These are phyloP conservation scores for Peronospora tabacina DNA, from an alignment of 352 stramenopile species.

Conservation along the genomic window DNA sequence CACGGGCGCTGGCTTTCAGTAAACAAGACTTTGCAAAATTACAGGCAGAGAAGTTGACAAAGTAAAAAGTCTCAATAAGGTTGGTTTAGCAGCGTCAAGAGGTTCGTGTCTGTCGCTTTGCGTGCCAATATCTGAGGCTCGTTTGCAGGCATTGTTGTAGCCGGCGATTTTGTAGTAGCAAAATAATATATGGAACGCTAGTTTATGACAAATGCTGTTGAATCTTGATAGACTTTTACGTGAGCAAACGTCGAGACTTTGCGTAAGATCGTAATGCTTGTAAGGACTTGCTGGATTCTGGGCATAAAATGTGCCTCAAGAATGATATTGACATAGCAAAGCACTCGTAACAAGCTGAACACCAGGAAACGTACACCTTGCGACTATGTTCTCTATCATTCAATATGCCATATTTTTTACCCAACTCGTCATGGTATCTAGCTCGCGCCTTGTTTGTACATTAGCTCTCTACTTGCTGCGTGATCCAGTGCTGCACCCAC, in stretches of 20 bases:
- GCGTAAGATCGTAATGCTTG: no score
- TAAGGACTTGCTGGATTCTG: no score
- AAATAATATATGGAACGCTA: no score
- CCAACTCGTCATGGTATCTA: not conserved
- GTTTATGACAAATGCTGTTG: no score
- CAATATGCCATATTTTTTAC: not conserved
- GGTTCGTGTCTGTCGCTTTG: not conserved
- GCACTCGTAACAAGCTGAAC: no score
- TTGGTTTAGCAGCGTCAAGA: not conserved
- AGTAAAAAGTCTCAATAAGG: not conserved
- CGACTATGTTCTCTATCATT: not conserved
- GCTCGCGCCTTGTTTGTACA: not conserved
- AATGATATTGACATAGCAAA: no score
- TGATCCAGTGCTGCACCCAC: slow-evolving; percentile 92
- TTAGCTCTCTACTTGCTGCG: slow-evolving; percentile 35
- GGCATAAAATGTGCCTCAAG: no score
- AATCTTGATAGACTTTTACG: no score
- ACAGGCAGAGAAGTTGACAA: slow-evolving; percentile 10
- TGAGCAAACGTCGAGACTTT: no score
- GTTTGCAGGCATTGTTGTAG: no score
- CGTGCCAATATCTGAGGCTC: no score
- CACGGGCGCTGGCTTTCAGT: slow-evolving; percentile 63
- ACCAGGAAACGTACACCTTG: not conserved
- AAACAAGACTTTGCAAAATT: slow-evolving; percentile 57
- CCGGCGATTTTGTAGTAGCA: no score